phyloP scores from a whole-genome alignment of 768 basidiomycete genomes.

The Boletus reticulatus region DNA sequence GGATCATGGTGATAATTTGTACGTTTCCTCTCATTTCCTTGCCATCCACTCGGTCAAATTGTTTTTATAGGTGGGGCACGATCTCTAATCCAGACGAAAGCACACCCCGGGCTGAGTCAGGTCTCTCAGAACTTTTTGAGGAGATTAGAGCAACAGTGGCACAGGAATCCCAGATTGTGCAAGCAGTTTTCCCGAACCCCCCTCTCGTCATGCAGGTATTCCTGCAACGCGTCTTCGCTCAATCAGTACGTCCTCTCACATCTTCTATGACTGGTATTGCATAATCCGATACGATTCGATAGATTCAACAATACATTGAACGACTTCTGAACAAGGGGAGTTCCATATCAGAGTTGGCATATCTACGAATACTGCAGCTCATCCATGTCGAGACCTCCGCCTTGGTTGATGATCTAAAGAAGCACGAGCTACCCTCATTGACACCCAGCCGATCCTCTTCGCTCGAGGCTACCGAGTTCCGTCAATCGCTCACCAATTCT shows the following conservation, averaged over 20 bases:
- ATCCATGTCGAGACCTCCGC: constrained; percentile 75
- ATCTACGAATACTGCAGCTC: constrained; percentile 86
- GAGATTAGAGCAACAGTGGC: constrained; percentile 91
- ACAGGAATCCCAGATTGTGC: constrained; percentile 96
- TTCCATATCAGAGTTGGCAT: constrained; percentile 82
- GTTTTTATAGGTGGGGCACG: constrained; percentile 64
- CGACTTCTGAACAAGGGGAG: constrained; percentile 74
- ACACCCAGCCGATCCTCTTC: constrained; percentile 57
- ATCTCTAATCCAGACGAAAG: constrained; percentile 77
- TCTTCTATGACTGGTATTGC: not conserved
- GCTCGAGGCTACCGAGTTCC: constrained; percentile 60
- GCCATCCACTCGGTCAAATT: not conserved
- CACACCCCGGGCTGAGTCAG: constrained; percentile 77
- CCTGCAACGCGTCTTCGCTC: constrained; percentile 94
- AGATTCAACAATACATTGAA: constrained; percentile 98
- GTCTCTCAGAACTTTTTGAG: constrained; percentile 72
- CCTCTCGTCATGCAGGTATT: constrained; percentile 98
- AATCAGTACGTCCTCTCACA: constrained; percentile 64
- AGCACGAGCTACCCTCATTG: constrained; percentile 77
- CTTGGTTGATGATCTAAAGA: constrained; percentile 89
- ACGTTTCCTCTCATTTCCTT: constrained; percentile 39
- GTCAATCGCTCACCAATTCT: constrained; percentile 46
- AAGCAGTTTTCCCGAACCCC: constrained; percentile 97
- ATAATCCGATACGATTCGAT: constrained; percentile 6
- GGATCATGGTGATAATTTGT: constrained; percentile 49